These are phyloP conservation scores for Asterophora parasitica DNA, from an alignment of 768 basidiomycete genomes.

Conservation along the genomic window DNA sequence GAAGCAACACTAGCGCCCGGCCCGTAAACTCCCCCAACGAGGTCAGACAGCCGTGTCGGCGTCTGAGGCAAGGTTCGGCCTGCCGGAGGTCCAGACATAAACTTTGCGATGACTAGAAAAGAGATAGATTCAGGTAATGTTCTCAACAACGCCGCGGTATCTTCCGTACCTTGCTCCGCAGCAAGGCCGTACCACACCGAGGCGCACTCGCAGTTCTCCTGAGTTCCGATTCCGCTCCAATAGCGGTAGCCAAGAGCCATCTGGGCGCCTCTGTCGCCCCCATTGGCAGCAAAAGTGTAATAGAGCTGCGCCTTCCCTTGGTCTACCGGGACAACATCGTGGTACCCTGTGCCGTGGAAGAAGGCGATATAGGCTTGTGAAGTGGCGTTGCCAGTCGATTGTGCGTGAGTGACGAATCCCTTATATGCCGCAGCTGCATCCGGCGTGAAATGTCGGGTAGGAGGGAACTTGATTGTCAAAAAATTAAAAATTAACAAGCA, in stretches of 20 bases:
- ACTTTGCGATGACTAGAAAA: conserved; percentile 68
- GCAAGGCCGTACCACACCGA: conserved; percentile 87
- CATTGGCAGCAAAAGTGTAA: conserved; percentile 91
- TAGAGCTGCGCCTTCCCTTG: conserved; percentile 85
- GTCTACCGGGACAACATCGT: conserved; percentile 53
- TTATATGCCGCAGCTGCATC: conserved; percentile 61
- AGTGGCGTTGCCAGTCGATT: conserved; percentile 73
- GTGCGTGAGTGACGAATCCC: conserved; percentile 60
- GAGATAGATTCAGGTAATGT: not conserved
- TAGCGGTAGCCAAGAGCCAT: conserved; percentile 93
- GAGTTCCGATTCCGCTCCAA: conserved; percentile 92
- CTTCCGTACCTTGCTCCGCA: conserved; percentile 77
- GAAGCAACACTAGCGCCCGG: conserved; percentile 93
- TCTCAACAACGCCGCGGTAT: not conserved
- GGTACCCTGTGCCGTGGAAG: conserved; percentile 85
- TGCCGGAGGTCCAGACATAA: conserved; percentile 83
- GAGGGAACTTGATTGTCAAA: conserved; percentile 53
- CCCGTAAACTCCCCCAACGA: conserved; percentile 90
- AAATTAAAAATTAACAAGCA: not conserved
- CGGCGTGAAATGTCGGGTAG: conserved; percentile 56
- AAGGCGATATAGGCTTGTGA: conserved; percentile 86
- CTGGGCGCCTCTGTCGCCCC: conserved; percentile 81
- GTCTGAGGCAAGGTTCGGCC: conserved; percentile 83
- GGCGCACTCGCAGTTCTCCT: conserved; percentile 81
- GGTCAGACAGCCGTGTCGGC: conserved; percentile 79